Base-by-base conservation (phyloP, 768 basidiomycete genomes). In the Coprinopsis sp. region DNA sequence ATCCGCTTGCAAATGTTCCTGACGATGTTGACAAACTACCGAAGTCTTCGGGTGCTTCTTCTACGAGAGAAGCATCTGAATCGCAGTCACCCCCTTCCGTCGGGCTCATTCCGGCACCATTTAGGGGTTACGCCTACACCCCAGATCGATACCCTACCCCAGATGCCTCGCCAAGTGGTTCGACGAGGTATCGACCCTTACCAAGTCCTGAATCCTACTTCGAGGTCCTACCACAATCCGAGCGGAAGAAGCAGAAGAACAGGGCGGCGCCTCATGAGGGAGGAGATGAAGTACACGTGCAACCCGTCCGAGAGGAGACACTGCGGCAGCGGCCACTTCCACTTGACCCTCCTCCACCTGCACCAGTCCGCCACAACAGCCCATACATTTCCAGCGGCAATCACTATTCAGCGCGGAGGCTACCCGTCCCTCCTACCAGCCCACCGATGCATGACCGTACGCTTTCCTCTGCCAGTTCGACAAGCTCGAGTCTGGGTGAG, bases 131-230 rank as follows among this genome's bases (percentile, higher is more conserved):
- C 21, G 41, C 44, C 5, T 49, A 49, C 28, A 27, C 43, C 12
- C n/a, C 33, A 7, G 48, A 49, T 16, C 40, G 34, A 11, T 49
- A 49, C 21, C 48, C 48, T 14, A 28, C 48, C 5, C 27, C 8
- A 3, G 18, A 29, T 1, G 33, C 33, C 7, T 23, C 36, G 3
- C 21, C n/a, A n/a, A n/a, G n/a, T n/a, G 13, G 4, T 7, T 11
- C 27, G 13, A 42, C 27, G 11, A 28, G 30, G 14, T 23, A 39
- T 18, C 37, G 10, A 8, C 22, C 12, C 11, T 4, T 6, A 18
- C 22, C 11, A 12, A 4, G 18, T 8, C 18, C 11, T n/a, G n/a
- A 18, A n/a, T 28, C 40, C 27, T n/a, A n/a, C n/a, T n/a, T n/a
- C n/a, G n/a, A n/a, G n/a, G n/a, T n/a, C n/a, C n/a, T n/a, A n/a